Percentiles rank a stretch among this genome's conserved stretches.
Evolutionary conservation across 1,284 basidiomycete species (phyloP).

Genomic region (Pseudozyma tsukubaensis): DNA sequence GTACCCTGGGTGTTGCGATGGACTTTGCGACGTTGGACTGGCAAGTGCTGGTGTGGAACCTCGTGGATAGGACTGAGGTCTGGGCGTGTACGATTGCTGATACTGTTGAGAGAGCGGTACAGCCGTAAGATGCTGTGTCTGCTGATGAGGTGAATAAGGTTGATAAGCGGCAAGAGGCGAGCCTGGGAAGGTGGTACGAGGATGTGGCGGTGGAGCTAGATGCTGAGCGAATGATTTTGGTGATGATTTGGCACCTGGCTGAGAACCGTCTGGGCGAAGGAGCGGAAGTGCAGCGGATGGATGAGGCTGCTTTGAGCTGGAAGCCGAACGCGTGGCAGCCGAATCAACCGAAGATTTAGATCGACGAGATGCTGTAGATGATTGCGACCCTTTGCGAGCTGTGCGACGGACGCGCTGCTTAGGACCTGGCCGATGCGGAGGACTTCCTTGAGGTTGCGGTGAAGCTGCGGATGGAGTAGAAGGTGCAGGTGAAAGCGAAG

Average conservation of each 20-base stretch:
- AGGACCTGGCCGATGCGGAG: not conserved
- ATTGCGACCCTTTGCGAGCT: constrained; percentile 6
- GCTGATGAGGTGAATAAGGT: constrained; percentile 16
- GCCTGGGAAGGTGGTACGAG: constrained; percentile 6
- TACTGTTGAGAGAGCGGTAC: not conserved
- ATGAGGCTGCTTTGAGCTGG: not conserved
- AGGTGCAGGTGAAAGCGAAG: constrained; percentile 39
- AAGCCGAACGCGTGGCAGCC: constrained; percentile 2
- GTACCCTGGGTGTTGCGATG: not conserved
- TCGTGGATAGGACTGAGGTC: not conserved
- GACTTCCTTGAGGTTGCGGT: constrained; percentile 1
- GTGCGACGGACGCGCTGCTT: not conserved
- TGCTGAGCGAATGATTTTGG: not conserved
- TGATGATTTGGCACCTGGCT: constrained; percentile 1
- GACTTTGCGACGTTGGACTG: constrained; percentile 1
- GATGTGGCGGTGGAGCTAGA: not conserved
- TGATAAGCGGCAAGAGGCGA: constrained; percentile 20
- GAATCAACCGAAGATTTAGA: constrained; percentile 12
- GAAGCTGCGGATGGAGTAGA: constrained; percentile 26
- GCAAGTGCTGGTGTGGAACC: constrained; percentile 19
- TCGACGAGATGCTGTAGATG: constrained; percentile 26
- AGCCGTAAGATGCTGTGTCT: constrained; percentile 2
- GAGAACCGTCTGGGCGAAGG: not conserved
- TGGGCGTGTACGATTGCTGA: not conserved
- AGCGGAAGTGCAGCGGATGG: not conserved